phyloP scores from a whole-genome alignment of 331 rosid genomes.

The Rosa hybrid region DNA sequence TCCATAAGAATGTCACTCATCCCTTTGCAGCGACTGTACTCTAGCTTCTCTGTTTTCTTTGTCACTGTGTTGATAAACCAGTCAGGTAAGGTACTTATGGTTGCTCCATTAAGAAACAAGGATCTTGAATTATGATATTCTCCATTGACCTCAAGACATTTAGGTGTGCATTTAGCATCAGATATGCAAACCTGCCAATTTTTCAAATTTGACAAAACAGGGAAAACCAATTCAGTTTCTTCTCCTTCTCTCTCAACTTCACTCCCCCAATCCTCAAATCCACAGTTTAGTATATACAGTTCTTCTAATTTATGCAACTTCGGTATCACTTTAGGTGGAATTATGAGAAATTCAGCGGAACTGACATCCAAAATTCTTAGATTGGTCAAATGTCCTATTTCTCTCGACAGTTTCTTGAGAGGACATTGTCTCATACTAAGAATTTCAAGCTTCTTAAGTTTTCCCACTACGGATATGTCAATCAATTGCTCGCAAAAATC shows the following conservation, averaged over 20 bases:
- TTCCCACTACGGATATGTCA: background rate
- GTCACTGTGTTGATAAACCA: background rate
- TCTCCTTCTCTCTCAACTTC: background rate
- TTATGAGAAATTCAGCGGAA: too few relatives aligned
- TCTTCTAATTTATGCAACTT: background rate
- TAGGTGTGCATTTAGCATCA: slow-evolving; percentile 4
- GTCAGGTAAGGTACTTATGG: background rate
- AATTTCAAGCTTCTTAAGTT: background rate
- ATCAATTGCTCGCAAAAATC: background rate
- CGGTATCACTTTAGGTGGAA: background rate
- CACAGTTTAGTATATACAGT: background rate
- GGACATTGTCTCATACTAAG: too few relatives aligned
- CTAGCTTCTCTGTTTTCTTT: background rate
- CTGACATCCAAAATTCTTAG: background rate
- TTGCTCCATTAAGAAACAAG: background rate
- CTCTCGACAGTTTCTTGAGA: background rate
- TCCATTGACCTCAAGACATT: background rate
- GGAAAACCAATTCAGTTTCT: background rate
- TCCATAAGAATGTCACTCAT: background rate
- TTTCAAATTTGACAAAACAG: slow-evolving; percentile 20
- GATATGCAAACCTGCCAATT: slow-evolving; percentile 27
- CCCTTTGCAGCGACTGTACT: background rate
- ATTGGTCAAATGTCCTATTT: background rate
- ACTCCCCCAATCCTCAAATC: background rate
- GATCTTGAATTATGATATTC: background rate